Base-by-base conservation (phyloP, 805 yeast genomes). In the Yamadazyma olivae region DNA sequence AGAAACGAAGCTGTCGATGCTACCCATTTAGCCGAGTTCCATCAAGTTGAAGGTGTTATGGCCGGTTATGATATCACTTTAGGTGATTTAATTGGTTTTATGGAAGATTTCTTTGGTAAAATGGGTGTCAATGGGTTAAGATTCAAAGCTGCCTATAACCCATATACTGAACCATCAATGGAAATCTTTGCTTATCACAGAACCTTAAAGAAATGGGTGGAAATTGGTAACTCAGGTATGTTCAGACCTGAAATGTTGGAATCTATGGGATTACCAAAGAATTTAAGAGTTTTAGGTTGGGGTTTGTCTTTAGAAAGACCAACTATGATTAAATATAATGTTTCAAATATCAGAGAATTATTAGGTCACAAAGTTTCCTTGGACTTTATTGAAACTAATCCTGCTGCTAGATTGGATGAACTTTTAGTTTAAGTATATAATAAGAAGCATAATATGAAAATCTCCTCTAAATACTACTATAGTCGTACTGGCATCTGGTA, bases 1-100 rank as follows among this genome's bases (percentile, higher is more conserved):
- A 87, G 99, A 72, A 93, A 93, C 62, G 99, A 93, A 71, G 98
- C 99, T 19, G 99, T 93, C 35, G 99, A 93, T 61, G 98, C 98
- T 35, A 93, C 99, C 13, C 99, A 93, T 64, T 78, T 93, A 67
- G 99, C 99, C 26, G 99, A 93, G 70, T 93, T 93, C 75, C 98
- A 93, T 67, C 99, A 93, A 71, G 95, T 93, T 44, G 99, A 93
- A 70, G 99, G 99, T 71, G 99, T 93, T 36, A 74, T 93, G 56
- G 99, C 98, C 21, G 99, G 95, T 60, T 91, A 88, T 66, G 83
- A 89, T 61, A 71, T 93, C 51, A 90, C 99, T 5, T 71, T 93
- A 52, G 99, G 99, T 45, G 96, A 91, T 59, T 75, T 93, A 65
- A 93, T 93, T 61, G 96, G 96, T 23, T 93, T 93, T 79, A 90